These are phyloP conservation scores for Physcomitrium patens DNA, from an alignment of 225 moss, liverwort and hornwort genomes.

Conservation along the genomic window DNA sequence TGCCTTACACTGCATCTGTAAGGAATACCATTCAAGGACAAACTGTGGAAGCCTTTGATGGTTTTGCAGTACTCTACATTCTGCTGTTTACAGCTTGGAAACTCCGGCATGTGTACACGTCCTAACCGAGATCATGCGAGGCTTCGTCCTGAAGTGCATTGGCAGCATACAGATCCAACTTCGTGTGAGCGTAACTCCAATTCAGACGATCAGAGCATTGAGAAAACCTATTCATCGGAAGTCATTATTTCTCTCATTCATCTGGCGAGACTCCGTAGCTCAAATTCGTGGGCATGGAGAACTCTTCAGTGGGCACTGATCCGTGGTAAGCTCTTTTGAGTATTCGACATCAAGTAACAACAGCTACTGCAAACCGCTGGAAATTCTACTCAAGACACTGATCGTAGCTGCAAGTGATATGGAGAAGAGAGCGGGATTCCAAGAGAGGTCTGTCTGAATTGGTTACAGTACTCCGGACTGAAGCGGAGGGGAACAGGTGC, in stretches of 20 bases:
- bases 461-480: slow-evolving; percentile 36
- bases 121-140: neutral
- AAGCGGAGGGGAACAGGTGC: slow-evolving; percentile 52
- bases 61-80: neutral
- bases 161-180: neutral
- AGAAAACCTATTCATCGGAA: too few relatives aligned
- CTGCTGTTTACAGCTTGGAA: neutral
- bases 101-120: neutral
- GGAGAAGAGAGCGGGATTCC: slow-evolving; percentile 43
- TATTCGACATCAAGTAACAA: neutral
- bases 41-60: neutral
- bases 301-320: neutral
- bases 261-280: too few relatives aligned
- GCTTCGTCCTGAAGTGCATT: neutral
- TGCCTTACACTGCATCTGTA: neutral
- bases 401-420: slow-evolving; percentile 22
- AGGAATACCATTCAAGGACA: neutral
- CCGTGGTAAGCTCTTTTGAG: neutral
- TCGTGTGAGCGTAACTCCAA: neutral
- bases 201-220: too few relatives aligned
- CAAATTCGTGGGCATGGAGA: too few relatives aligned
- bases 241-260: too few relatives aligned
- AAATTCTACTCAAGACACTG: slow-evolving; percentile 11
- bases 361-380: slow-evolving; percentile 6
- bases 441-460: slow-evolving; percentile 45